These are phyloP conservation scores for Cryptosporidium baileyi DNA, from an alignment of 169 alveolate genomes.

Conservation along the genomic window DNA sequence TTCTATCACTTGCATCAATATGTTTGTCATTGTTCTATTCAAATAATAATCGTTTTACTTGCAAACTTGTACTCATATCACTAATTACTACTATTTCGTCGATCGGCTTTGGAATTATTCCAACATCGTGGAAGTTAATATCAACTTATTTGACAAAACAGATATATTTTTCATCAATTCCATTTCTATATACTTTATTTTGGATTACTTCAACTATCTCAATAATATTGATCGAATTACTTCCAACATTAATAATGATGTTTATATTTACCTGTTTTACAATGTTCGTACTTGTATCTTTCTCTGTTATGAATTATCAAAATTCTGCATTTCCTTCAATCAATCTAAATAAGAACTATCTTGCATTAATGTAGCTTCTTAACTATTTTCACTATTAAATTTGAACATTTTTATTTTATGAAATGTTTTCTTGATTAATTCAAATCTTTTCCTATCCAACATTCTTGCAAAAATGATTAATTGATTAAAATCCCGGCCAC, in stretches of 20 bases:
- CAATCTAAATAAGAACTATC: background rate
- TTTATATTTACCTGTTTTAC: slow-evolving; percentile 23
- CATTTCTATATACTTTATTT: slow-evolving; percentile 1
- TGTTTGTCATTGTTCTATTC: slow-evolving; percentile 6
- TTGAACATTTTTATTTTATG: background rate
- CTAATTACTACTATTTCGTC: background rate
- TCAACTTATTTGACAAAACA: slow-evolving; percentile 6
- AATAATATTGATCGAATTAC: slow-evolving; percentile 29
- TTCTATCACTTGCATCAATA: slow-evolving; percentile 14
- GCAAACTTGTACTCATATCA: background rate
- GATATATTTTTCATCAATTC: slow-evolving; percentile 10
- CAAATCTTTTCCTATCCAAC: background rate
- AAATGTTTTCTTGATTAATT: background rate
- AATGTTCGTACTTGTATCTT: slow-evolving; percentile 12
- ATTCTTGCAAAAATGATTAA: slow-evolving; percentile 10
- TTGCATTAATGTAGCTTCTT: too few species aligned
- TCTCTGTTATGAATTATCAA: slow-evolving; percentile 17
- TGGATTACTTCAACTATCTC: slow-evolving; percentile 49
- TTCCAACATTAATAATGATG: slow-evolving; percentile 14
- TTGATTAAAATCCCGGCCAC: background rate
- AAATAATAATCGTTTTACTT: background rate
- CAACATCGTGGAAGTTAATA: slow-evolving; percentile 13
- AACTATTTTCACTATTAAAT: too few species aligned
- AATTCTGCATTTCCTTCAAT: background rate
- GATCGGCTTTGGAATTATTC: slow-evolving; percentile 40